These are phyloP conservation scores for Phytophthora tentaculata DNA, from an alignment of 352 stramenopile species.

Conservation along the genomic window DNA sequence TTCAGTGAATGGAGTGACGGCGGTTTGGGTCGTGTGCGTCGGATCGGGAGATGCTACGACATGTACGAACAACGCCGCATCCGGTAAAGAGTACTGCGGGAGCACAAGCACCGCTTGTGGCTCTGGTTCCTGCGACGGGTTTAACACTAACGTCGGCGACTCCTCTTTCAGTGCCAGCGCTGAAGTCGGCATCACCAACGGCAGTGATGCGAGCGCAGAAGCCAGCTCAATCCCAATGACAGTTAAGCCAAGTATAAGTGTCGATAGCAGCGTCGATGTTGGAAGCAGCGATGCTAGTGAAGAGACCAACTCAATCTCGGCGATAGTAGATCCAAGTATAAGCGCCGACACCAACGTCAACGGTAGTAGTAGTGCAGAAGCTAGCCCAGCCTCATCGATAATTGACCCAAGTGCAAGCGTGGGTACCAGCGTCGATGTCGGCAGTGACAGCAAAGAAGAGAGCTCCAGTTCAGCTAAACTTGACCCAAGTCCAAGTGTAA, in stretches of 20 bases:
- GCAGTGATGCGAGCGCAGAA: constrained; percentile 15
- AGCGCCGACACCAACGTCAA: neutral
- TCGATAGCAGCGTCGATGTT: neutral
- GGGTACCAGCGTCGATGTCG: neutral
- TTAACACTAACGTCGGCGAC: constrained; percentile 12
- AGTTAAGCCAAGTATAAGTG: constrained; percentile 2
- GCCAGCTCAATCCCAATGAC: neutral
- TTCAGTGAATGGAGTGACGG: constrained; percentile 21
- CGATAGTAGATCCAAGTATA: neutral
- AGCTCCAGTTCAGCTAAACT: neutral
- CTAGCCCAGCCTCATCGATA: neutral
- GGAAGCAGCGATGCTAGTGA: constrained; percentile 4
- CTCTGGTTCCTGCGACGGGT: constrained; percentile 8
- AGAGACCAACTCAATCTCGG: neutral
- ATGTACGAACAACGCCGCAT: constrained; percentile 13
- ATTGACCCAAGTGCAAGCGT: neutral
- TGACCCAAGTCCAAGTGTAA: neutral
- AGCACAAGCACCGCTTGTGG: constrained; percentile 1
- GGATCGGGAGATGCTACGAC: constrained; percentile 23
- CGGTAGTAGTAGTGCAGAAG: neutral
- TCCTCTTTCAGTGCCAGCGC: constrained; percentile 10
- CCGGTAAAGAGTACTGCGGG: constrained; percentile 23
- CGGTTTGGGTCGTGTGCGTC: constrained; percentile 38
- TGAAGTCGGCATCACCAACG: constrained; percentile 6
- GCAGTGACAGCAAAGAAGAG: neutral